phyloP scores from a whole-genome alignment of 441 rosid genomes.

The Manihot esculenta region DNA sequence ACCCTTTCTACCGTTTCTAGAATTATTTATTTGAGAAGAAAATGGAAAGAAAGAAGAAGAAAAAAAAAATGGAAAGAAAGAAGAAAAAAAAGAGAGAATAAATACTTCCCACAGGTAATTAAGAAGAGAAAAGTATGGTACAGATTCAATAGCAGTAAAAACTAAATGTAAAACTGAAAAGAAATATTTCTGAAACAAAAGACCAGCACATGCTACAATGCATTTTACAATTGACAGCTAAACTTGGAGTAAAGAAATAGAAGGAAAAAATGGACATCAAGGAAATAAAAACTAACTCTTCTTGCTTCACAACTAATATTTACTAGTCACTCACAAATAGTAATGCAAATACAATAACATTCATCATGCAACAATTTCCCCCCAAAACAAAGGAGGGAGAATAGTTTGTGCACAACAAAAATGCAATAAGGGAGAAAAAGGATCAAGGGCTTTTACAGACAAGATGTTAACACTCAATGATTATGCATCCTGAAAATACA shows the following conservation, averaged over 20 bases:
- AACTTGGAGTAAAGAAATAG: neutral
- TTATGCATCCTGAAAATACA: neutral
- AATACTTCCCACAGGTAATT: neutral
- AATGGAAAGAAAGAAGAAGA: neutral
- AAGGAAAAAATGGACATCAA: neutral
- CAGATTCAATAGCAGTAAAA: neutral
- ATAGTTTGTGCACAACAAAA: neutral
- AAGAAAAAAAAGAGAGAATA: neutral
- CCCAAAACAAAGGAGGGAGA: neutral
- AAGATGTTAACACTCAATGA: neutral
- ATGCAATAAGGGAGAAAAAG: neutral
- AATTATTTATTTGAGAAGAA: neutral
- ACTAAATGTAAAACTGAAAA: neutral
- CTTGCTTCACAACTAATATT: slow-evolving; percentile 6
- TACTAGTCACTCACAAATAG: neutral
- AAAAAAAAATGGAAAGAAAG: too few relatives aligned
- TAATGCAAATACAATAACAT: slow-evolving; percentile 10
- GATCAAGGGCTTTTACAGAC: neutral
- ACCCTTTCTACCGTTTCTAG: neutral
- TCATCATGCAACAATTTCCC: slow-evolving; percentile 6
- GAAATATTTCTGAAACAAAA: neutral
- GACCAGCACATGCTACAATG: neutral
- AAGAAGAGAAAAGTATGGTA: neutral
- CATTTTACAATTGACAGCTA: slow-evolving; percentile 1
- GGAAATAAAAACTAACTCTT: neutral